Conservation (phyloP, 805 yeast species). For the Barnettozyma botsteinii region DNA sequence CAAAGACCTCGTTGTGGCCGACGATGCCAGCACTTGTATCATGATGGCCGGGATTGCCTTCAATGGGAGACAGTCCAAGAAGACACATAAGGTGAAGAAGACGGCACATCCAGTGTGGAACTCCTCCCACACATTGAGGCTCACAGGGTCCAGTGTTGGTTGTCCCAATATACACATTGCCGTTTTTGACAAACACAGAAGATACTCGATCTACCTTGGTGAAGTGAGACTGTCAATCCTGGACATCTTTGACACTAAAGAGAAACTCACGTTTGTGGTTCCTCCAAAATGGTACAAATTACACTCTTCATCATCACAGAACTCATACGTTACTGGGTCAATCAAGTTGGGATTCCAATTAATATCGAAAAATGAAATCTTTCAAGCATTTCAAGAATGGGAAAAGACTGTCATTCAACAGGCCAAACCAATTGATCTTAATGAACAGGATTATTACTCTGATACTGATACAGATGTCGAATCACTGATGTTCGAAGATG, state of each 20-base stretch:
- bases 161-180: conserved; percentile 20
- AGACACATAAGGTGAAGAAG: conserved; percentile 17
- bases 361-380: conserved; percentile 17
- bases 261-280: conserved; percentile 8
- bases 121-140: conserved; percentile 12
- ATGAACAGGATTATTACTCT: conserved; percentile 24
- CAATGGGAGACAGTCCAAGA: conserved; percentile 17
- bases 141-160: conserved; percentile 7
- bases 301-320: conserved; percentile 34
- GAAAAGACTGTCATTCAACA: conserved; percentile 4
- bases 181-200: conserved; percentile 24
- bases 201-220: conserved; percentile 24
- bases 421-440: conserved; percentile 7
- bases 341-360: conserved; percentile 39
- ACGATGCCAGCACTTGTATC: conserved; percentile 12
- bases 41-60: conserved; percentile 23
- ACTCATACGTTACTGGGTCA: conserved; percentile 44
- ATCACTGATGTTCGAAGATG: conserved; percentile 16
- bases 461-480: conserved; percentile 26
- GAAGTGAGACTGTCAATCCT: conserved; percentile 22
- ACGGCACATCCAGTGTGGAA: conserved; percentile 25
- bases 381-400: conserved; percentile 22
- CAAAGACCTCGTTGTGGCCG: conserved; percentile 20
- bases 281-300: conserved; percentile 40
- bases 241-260: conserved; percentile 15